Evolutionary conservation across 768 basidiomycete species (phyloP).

Genomic region (Serpula lacrymans): DNA sequence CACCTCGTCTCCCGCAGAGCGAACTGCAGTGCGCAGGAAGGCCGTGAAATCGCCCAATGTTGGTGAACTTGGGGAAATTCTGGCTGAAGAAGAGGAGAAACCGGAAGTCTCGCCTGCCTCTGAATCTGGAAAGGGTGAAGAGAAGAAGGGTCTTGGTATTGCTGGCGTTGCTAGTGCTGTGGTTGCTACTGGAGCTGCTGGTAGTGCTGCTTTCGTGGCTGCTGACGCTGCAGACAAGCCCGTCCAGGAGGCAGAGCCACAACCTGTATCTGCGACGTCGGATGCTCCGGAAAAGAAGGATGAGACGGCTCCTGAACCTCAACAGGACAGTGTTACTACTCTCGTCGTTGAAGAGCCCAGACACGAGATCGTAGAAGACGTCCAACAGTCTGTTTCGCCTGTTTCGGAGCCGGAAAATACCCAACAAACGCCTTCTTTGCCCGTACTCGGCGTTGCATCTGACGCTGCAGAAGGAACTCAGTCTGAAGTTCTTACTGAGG

Average conservation of each 20-base stretch:
- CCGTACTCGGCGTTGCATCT: slow-evolving; percentile 2
- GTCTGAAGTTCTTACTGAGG: slow-evolving; percentile 1
- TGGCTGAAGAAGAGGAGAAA: slow-evolving; percentile 52
- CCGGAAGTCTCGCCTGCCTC: slow-evolving; percentile 20
- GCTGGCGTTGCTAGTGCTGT: slow-evolving; percentile 13
- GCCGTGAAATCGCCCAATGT: slow-evolving; percentile 37
- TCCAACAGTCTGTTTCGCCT: background rate
- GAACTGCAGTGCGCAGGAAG: slow-evolving; percentile 20
- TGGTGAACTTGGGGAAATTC: slow-evolving; percentile 71
- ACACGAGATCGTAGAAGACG: slow-evolving; percentile 1
- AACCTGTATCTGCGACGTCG: background rate
- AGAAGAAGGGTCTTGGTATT: slow-evolving; percentile 17
- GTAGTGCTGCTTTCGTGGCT: slow-evolving; percentile 15
- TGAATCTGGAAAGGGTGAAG: slow-evolving; percentile 27
- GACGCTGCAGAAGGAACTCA: slow-evolving; percentile 1
- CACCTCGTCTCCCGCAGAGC: slow-evolving; percentile 22
- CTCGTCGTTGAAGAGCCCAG: background rate
- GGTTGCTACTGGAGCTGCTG: slow-evolving; percentile 19
- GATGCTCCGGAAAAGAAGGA: slow-evolving; percentile 1
- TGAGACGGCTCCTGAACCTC: background rate
- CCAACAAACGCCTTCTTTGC: background rate
- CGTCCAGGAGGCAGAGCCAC: background rate
- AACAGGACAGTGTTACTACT: background rate
- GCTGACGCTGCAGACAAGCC: slow-evolving; percentile 6
- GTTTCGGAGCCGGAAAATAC: slow-evolving; percentile 3